Conservation (phyloP, 225 moss, liverwort and hornwort species). For the Pseudoscleropodium purum region DNA sequence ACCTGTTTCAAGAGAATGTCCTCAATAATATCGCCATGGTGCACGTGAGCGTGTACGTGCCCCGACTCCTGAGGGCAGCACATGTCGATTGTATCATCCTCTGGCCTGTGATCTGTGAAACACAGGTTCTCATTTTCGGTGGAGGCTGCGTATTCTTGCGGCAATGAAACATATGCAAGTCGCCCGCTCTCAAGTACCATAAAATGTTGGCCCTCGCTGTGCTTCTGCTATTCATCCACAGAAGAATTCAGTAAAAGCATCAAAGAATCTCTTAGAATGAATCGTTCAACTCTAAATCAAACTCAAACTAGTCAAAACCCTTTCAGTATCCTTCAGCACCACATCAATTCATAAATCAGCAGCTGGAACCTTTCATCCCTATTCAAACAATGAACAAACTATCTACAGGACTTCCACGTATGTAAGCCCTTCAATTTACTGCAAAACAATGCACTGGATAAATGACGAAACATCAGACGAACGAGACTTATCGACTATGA, state of each 20-base stretch:
- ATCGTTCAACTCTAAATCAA: background rate
- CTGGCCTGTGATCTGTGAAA: constrained; percentile 53
- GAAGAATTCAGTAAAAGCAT: background rate
- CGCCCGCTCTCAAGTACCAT: constrained; percentile 70
- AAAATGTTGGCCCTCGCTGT: constrained; percentile 59
- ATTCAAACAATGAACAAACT: background rate
- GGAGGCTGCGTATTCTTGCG: constrained; percentile 41
- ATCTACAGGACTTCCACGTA: background rate
- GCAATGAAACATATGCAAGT: constrained; percentile 62
- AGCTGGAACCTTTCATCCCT: background rate
- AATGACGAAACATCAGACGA: background rate
- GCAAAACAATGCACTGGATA: background rate
- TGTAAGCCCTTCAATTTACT: background rate
- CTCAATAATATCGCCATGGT: constrained; percentile 64
- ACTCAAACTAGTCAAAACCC: background rate
- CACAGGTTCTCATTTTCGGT: constrained; percentile 48
- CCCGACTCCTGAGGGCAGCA: constrained; percentile 65
- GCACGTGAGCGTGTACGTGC: constrained; percentile 84
- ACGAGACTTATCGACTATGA: background rate
- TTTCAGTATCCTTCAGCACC: background rate
- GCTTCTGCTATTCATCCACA: constrained; percentile 18
- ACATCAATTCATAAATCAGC: background rate
- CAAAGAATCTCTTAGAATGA: background rate
- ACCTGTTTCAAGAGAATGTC: constrained; percentile 84
- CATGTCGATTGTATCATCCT: constrained; percentile 41